A percentile compares a stretch with the other conserved stretches of the same genome.
Evolutionary conservation across 768 basidiomycete species (phyloP).

Genomic region (Collybiopsis confluens): DNA sequence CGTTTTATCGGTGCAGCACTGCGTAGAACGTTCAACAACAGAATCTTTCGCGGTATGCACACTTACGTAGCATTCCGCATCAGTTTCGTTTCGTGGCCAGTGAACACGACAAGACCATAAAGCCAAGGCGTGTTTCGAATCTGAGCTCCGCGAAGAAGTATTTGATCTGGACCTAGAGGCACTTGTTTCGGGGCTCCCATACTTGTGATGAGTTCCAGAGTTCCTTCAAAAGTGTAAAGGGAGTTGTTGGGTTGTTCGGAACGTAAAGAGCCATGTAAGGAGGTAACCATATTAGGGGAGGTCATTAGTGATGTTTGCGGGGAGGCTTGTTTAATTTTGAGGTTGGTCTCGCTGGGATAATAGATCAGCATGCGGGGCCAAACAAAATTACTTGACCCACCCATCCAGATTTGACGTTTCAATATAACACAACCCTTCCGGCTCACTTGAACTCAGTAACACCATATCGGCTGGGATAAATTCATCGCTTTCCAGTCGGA

Average conservation of each 20-base stretch:
- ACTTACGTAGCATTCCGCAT: slow-evolving; percentile 97
- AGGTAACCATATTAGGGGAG: slow-evolving; percentile 65
- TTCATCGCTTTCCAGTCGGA: slow-evolving; percentile 86
- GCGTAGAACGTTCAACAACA: background rate
- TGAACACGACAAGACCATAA: slow-evolving; percentile 91
- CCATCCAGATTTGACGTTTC: slow-evolving; percentile 98
- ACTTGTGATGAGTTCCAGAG: slow-evolving; percentile 58
- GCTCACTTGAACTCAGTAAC: slow-evolving; percentile 85
- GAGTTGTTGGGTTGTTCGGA: slow-evolving; percentile 98
- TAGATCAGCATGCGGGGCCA: slow-evolving; percentile 1
- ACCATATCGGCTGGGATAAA: slow-evolving; percentile 96
- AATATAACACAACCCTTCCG: slow-evolving; percentile 95
- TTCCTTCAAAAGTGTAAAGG: slow-evolving; percentile 91
- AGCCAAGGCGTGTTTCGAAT: slow-evolving; percentile 95
- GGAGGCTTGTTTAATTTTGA: slow-evolving; percentile 97
- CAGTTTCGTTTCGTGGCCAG: slow-evolving; percentile 96
- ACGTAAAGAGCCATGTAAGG: slow-evolving; percentile 78
- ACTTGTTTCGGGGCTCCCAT: slow-evolving; percentile 70
- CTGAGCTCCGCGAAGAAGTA: slow-evolving; percentile 92
- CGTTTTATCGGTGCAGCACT: slow-evolving; percentile 96
- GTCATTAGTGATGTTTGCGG: slow-evolving; percentile 75
- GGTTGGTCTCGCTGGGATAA: slow-evolving; percentile 79
- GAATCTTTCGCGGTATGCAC: background rate
- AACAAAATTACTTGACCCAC: slow-evolving; percentile 38
- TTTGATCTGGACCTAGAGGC: slow-evolving; percentile 91